Conservation (phyloP, 75 land plant genomes). For the Chamaecyparis obtusa region DNA sequence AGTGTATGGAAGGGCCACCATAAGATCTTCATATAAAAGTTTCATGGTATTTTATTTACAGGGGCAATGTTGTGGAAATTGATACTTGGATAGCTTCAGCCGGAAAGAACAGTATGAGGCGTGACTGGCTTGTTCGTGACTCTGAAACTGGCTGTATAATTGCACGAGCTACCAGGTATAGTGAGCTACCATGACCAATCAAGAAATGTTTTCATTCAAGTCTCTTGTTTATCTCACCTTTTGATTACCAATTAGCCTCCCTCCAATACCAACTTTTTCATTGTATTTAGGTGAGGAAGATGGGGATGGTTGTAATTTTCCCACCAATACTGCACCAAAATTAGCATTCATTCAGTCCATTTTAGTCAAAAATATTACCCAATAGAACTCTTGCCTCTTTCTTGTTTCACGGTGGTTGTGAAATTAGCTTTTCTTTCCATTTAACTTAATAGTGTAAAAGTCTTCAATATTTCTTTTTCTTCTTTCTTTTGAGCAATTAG, state of each 20-base stretch:
- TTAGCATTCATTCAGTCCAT: neutral
- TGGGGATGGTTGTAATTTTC: neutral
- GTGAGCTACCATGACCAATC: neutral
- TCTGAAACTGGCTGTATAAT: slow-evolving; percentile 45
- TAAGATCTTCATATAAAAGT: neutral
- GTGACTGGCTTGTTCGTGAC: slow-evolving; percentile 77
- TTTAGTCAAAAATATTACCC: neutral
- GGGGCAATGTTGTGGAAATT: slow-evolving; percentile 86
- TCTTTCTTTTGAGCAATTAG: too few species aligned
- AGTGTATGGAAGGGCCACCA: neutral
- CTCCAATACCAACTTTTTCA: neutral
- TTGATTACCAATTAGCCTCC: neutral
- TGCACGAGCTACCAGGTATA: slow-evolving; percentile 77
- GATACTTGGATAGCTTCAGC: slow-evolving; percentile 79
- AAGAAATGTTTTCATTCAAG: neutral
- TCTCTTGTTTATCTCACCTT: neutral
- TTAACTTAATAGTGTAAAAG: too few species aligned
- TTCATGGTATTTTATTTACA: slow-evolving; percentile 14
- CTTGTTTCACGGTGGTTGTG: neutral
- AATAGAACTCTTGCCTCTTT: neutral
- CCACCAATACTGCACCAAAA: neutral
- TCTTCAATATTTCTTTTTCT: too few species aligned
- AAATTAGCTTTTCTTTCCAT: too few species aligned
- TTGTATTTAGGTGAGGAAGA: neutral
- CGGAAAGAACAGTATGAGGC: slow-evolving; percentile 80